Percentiles rank a stretch among this genome's conserved stretches.
Conservation (phyloP, 306 rosid genomes). For the Quercus ilex region DNA sequence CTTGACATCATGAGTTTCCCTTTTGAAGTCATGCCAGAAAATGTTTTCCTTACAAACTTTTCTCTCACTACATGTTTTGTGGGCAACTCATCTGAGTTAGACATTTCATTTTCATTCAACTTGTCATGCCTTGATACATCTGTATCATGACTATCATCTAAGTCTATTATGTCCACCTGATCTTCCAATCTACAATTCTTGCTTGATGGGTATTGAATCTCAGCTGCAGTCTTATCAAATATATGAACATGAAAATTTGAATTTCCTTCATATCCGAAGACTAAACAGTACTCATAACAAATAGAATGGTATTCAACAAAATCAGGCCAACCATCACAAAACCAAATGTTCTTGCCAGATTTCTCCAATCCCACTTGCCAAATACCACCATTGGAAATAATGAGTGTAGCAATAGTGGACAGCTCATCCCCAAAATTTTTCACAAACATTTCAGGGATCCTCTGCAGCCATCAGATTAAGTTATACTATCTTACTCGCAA, state of each 20-base stretch:
- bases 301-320: conserved; percentile 15
- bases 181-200: not conserved
- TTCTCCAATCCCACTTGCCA: conserved; percentile 25
- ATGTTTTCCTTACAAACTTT: too few relatives aligned
- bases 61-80: not conserved
- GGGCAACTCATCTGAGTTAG: too few relatives aligned
- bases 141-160: not conserved
- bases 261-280: conserved; percentile 22
- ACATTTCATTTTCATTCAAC: not conserved
- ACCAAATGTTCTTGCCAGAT: not conserved
- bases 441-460: conserved; percentile 6
- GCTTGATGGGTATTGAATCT: conserved; percentile 25
- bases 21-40: not conserved
- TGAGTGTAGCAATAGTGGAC: not conserved
- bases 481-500: not conserved
- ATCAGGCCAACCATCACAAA: conserved; percentile 13
- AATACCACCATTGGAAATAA: conserved; percentile 11
- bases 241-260: conserved; percentile 23
- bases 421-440: conserved; percentile 2
- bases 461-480: conserved; percentile 1
- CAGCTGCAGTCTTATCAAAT: conserved; percentile 11
- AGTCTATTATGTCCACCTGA: not conserved
- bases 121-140: not conserved
- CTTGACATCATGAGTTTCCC: too few relatives aligned
- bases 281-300: not conserved